Conservation (phyloP, 176 grass and related monocot genomes). For the Aegilops speltoides region DNA sequence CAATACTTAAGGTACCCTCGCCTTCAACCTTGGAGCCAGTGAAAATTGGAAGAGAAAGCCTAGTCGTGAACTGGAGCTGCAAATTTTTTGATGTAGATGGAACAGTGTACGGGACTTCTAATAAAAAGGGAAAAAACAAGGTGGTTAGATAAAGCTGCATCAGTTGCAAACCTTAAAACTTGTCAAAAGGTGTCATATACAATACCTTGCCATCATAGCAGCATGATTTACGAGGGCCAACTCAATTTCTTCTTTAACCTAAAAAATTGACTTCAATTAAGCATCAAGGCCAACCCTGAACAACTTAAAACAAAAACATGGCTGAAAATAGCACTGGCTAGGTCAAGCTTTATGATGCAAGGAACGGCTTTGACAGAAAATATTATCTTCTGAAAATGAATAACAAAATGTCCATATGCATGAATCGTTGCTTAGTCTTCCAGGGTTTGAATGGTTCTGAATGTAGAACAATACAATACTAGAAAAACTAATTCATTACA, state of each 20-base stretch:
- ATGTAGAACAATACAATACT: not conserved
- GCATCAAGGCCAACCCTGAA: not conserved
- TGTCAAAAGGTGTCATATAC: not conserved
- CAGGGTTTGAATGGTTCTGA: not conserved
- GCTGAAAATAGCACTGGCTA: not conserved
- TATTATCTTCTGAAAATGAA: not conserved
- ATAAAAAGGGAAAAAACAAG: conserved; percentile 37
- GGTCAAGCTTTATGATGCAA: not conserved
- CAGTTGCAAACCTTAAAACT: not conserved
- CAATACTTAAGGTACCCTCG: conserved; percentile 56
- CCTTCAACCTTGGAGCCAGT: conserved; percentile 88
- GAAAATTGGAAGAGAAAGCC: conserved; percentile 92
- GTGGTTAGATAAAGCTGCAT: conserved; percentile 26
- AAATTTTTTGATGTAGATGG: conserved; percentile 48
- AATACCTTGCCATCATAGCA: conserved; percentile 56
- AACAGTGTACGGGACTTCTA: conserved; percentile 50
- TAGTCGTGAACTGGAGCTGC: conserved; percentile 80
- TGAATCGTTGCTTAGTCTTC: not conserved
- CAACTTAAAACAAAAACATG: conserved; percentile 1
- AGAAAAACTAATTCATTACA: not conserved
- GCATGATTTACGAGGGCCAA: conserved; percentile 72
- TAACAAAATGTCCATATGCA: not conserved
- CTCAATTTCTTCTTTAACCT: conserved; percentile 99
- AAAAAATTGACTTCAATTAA: conserved; percentile 37
- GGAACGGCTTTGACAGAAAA: not conserved